These are phyloP conservation scores for Microsporum audouinii DNA, from an alignment of 2,329 filamentous ascomycete genomes.

Conservation along the genomic window DNA sequence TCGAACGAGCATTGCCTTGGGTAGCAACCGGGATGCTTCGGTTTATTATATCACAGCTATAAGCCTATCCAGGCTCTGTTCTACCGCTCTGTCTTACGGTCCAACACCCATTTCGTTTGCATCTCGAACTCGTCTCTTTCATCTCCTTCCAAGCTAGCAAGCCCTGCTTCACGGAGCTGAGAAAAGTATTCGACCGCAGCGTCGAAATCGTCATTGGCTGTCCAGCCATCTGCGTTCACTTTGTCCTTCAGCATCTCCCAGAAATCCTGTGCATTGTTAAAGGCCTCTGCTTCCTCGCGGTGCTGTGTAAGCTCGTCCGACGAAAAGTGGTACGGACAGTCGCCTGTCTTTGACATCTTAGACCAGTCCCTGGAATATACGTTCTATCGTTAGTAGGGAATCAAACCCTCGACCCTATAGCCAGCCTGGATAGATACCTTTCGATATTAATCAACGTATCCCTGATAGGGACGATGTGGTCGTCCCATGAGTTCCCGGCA, in stretches of 20 bases:
- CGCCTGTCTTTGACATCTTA: not conserved
- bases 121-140: slow-evolving; percentile 8
- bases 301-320: slow-evolving; percentile 8
- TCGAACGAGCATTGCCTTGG: no score
- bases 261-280: slow-evolving; percentile 10
- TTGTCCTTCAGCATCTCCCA: slow-evolving; percentile 10
- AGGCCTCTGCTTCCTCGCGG: slow-evolving; percentile 8
- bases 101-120: slow-evolving; percentile 7
- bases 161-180: slow-evolving; percentile 4
- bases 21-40: no score
- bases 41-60: no score
- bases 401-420: no score
- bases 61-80: not conserved
- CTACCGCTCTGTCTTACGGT: not conserved
- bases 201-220: slow-evolving; percentile 8
- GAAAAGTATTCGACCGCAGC: slow-evolving; percentile 10
- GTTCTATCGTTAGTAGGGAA: not conserved
- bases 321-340: slow-evolving; percentile 11
- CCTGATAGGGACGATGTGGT: slow-evolving; percentile 15
- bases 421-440: not conserved
- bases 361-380: not conserved
- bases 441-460: slow-evolving; percentile 3
- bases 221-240: slow-evolving; percentile 7
- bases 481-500: slow-evolving; percentile 21
- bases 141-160: slow-evolving; percentile 1